Evolutionary conservation across 305 asterid genomes (phyloP).

Genomic region (Striga hermonthica): DNA sequence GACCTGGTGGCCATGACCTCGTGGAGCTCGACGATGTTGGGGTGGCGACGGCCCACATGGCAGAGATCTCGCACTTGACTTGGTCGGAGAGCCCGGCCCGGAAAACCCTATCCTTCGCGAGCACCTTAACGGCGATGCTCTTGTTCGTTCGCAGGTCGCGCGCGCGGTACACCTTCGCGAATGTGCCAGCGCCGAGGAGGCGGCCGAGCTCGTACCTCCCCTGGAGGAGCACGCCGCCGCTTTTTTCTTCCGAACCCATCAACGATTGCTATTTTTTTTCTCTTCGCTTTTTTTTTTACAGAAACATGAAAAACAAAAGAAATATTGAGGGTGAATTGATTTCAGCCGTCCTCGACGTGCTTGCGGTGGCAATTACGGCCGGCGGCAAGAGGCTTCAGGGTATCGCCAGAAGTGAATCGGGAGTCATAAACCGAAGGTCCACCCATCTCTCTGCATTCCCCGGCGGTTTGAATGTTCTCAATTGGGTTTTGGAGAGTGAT

Average conservation of each 20-base stretch:
- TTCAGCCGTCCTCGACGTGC: constrained; percentile 86
- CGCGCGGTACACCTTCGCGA: constrained; percentile 63
- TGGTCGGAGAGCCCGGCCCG: constrained; percentile 68
- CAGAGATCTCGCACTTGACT: constrained; percentile 65
- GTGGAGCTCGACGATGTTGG: constrained; percentile 63
- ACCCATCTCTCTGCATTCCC: constrained; percentile 97
- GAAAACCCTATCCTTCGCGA: constrained; percentile 58
- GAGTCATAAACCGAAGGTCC: constrained; percentile 46
- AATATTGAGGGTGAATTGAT: not conserved
- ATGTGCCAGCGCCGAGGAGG: constrained; percentile 57
- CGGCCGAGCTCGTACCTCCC: constrained; percentile 69
- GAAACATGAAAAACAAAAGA: not conserved
- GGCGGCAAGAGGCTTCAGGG: constrained; percentile 43
- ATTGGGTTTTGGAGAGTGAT: not conserved
- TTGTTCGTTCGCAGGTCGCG: constrained; percentile 41
- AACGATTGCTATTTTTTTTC: constrained; percentile 42
- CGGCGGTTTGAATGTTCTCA: constrained; percentile 1
- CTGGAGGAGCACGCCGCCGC: constrained; percentile 56
- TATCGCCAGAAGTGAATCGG: constrained; percentile 41
- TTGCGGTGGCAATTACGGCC: constrained; percentile 92
- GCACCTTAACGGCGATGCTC: constrained; percentile 64
- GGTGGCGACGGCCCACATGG: constrained; percentile 69
- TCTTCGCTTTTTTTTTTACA: too few species aligned
- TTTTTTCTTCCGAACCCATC: constrained; percentile 49
- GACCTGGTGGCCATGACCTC: constrained; percentile 71